Evolutionary conservation across 2,329 filamentous ascomycete species (phyloP).

Genomic region (Ophiocordyceps camponoti-rufipedis): DNA sequence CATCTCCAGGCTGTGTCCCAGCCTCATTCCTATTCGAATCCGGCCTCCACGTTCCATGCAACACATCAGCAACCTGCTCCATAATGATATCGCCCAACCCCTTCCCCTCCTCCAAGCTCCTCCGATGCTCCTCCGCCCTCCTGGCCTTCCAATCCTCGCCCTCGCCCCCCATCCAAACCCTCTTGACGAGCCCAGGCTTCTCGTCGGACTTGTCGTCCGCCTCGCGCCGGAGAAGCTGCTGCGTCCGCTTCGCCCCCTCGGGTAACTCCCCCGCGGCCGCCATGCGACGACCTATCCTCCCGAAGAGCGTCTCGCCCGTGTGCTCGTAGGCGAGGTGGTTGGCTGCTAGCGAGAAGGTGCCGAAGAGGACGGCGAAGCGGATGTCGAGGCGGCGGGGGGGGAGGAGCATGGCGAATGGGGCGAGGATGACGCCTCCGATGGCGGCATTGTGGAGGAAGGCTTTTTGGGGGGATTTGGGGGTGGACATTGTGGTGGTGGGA

Average conservation of each 20-base stretch:
- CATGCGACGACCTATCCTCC: conserved; percentile 25
- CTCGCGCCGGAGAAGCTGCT: conserved; percentile 26
- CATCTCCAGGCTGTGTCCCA: not conserved
- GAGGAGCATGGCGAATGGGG: conserved; percentile 27
- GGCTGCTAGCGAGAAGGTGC: conserved; percentile 31
- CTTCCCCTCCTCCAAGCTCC: conserved; percentile 35
- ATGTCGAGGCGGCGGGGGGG: conserved; percentile 33
- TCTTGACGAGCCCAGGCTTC: conserved; percentile 18
- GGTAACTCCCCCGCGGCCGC: conserved; percentile 36
- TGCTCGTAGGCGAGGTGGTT: conserved; percentile 39
- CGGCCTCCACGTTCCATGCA: conserved; percentile 16
- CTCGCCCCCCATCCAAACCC: conserved; percentile 41
- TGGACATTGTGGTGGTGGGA: too few species aligned
- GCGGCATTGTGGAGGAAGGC: conserved; percentile 26
- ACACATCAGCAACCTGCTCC: conserved; percentile 38
- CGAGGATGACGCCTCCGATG: conserved; percentile 26
- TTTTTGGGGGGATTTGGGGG: too few species aligned
- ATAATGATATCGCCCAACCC: conserved; percentile 37
- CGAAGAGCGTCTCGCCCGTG: conserved; percentile 32
- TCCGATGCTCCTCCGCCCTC: conserved; percentile 30
- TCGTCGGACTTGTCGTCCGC: conserved; percentile 13
- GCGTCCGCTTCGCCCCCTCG: conserved; percentile 31
- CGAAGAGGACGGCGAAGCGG: conserved; percentile 29
- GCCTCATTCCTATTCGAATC: conserved; percentile 8
- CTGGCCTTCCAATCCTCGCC: conserved; percentile 34